phyloP scores from a whole-genome alignment of 257 asterid genomes.

The Sherardia arvensis region DNA sequence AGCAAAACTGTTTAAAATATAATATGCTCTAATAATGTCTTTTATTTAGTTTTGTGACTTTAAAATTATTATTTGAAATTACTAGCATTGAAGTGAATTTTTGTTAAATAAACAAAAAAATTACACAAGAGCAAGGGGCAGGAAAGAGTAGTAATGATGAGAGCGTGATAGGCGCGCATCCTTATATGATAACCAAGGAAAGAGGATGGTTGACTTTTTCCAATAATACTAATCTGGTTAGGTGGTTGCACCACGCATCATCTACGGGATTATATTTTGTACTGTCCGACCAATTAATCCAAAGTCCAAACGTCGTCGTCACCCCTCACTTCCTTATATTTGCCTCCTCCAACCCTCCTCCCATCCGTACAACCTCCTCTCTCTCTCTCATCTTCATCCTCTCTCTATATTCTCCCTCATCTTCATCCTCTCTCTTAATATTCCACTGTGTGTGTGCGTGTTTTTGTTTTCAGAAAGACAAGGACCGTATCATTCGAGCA shows the following conservation, averaged over 20 bases:
- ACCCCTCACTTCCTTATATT: neutral
- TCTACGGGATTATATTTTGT: neutral
- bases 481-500: too few relatives aligned
- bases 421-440: neutral
- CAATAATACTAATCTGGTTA: too few relatives aligned
- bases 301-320: conserved; percentile 5
- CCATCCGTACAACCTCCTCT: neutral
- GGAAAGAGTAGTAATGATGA: neutral
- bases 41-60: too few relatives aligned
- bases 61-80: too few relatives aligned
- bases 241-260: neutral
- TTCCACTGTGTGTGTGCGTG: neutral
- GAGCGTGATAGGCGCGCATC: conserved; percentile 3
- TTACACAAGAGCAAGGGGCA: too few relatives aligned
- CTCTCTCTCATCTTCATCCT: neutral
- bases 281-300: neutral
- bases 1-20: too few relatives aligned
- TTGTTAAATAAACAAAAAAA: too few relatives aligned
- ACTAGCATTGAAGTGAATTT: too few relatives aligned
- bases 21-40: too few relatives aligned
- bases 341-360: neutral
- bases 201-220: conserved; percentile 7
- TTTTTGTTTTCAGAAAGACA: neutral
- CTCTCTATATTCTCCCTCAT: neutral
- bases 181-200: conserved; percentile 2